Conservation (phyloP, 306 rosid species). For the Lablab purpureus region DNA sequence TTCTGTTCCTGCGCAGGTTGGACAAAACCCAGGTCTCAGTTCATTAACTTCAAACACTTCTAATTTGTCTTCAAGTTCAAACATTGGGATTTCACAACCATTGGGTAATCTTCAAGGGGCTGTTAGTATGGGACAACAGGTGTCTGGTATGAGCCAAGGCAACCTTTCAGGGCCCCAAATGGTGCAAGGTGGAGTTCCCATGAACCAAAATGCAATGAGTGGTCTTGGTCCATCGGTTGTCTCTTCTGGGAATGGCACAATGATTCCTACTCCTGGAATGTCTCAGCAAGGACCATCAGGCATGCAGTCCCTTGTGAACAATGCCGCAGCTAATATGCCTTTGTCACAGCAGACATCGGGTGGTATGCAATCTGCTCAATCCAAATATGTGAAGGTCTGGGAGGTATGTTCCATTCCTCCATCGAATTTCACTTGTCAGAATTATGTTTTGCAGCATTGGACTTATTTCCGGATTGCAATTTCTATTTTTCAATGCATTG, state of each 20-base stretch:
- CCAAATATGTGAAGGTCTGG: conserved; percentile 97
- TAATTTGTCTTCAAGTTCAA: conserved; percentile 77
- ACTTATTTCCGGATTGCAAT: conserved; percentile 26
- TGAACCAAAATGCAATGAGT: conserved; percentile 82
- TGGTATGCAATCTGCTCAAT: conserved; percentile 73
- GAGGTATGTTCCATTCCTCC: conserved; percentile 68
- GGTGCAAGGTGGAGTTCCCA: conserved; percentile 82
- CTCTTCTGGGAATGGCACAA: conserved; percentile 86
- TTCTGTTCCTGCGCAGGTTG: conserved; percentile 70
- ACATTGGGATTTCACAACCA: conserved; percentile 83
- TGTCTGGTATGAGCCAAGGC: conserved; percentile 79
- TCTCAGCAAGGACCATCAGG: conserved; percentile 83
- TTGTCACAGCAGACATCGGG: conserved; percentile 79
- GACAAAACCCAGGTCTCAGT: conserved; percentile 72
- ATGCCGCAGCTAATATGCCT: conserved; percentile 69
- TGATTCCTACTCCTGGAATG: conserved; percentile 99
- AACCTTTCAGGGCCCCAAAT: conserved; percentile 77
- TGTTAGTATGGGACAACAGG: conserved; percentile 84
- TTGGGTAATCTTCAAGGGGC: conserved; percentile 78
- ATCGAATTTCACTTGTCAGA: conserved; percentile 8
- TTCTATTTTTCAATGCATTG: conserved; percentile 6
- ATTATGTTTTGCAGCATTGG: conserved; percentile 22
- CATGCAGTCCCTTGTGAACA: conserved; percentile 73
- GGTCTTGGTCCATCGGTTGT: conserved; percentile 79
- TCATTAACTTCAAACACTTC: conserved; percentile 74